These are phyloP conservation scores for Penicillium bovifimosum DNA, from an alignment of 495 filamentous ascomycete species.

Conservation along the genomic window DNA sequence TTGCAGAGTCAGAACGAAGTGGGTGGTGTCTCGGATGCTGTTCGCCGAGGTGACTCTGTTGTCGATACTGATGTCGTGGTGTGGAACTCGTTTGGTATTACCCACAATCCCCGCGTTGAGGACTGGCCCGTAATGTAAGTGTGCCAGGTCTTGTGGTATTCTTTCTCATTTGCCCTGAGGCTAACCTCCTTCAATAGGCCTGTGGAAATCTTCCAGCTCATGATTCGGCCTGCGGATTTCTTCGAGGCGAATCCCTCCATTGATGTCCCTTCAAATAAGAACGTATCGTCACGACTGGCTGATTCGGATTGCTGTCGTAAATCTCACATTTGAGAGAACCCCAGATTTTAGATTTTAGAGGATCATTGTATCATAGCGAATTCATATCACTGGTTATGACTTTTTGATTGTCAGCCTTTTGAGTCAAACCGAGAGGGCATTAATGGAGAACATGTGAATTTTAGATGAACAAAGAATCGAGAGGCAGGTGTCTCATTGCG, in stretches of 20 bases:
- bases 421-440: background rate
- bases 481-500: background rate
- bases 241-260: conserved; percentile 69
- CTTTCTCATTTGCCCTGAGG: background rate
- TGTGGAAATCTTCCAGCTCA: conserved; percentile 53
- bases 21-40: conserved; percentile 56
- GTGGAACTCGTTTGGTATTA: conserved; percentile 56
- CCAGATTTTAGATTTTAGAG: background rate
- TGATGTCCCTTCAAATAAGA: conserved; percentile 61
- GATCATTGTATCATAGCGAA: background rate
- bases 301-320: conserved; percentile 33
- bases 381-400: background rate
- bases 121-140: conserved; percentile 65
- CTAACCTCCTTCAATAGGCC: conserved; percentile 33
- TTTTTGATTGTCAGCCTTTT: background rate
- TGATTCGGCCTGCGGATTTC: conserved; percentile 70
- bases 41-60: conserved; percentile 48
- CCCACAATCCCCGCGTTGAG: conserved; percentile 57
- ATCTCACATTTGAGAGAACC: conserved; percentile 26
- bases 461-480: too few species aligned
- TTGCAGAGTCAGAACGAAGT: conserved; percentile 63
- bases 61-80: conserved; percentile 45
- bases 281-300: conserved; percentile 47
- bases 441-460: too few species aligned
- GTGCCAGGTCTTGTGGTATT: background rate